Conservation (phyloP, 345 rosid species). For the Boechera retrofracta region DNA sequence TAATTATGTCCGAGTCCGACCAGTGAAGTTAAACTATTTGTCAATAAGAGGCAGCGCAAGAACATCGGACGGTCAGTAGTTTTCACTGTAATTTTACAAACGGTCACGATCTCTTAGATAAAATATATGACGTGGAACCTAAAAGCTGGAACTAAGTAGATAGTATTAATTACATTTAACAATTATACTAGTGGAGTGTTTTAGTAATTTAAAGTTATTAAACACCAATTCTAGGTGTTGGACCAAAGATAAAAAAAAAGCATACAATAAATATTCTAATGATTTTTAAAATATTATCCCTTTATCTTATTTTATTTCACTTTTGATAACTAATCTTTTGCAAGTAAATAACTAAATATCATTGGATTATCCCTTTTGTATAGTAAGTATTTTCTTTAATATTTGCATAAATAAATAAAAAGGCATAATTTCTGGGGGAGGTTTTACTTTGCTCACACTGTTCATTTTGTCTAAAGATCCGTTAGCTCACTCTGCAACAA, state of each 20-base stretch:
- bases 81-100: background rate
- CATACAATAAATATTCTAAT: background rate
- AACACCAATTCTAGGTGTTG: conserved; percentile 21
- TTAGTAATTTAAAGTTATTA: background rate
- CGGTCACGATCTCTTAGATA: conserved; percentile 8
- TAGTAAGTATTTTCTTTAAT: background rate
- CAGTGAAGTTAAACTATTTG: conserved; percentile 7
- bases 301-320: background rate
- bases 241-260: background rate
- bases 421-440: background rate
- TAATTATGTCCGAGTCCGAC: conserved; percentile 2
- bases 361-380: background rate
- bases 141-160: background rate
- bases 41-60: conserved; percentile 24
- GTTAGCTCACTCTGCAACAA: conserved; percentile 35
- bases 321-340: background rate
- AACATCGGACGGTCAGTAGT: conserved; percentile 20
- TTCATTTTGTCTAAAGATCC: conserved; percentile 46
- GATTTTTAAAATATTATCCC: background rate
- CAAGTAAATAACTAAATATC: background rate
- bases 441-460: conserved; percentile 6
- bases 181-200: background rate
- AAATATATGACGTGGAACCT: background rate
- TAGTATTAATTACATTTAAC: background rate
- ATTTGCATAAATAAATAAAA: conserved; percentile 10